A percentile compares a stretch with the other conserved stretches of the same genome.
Conservation (phyloP, 2,329 filamentous ascomycete genomes). For the Alternaria arbusti region DNA sequence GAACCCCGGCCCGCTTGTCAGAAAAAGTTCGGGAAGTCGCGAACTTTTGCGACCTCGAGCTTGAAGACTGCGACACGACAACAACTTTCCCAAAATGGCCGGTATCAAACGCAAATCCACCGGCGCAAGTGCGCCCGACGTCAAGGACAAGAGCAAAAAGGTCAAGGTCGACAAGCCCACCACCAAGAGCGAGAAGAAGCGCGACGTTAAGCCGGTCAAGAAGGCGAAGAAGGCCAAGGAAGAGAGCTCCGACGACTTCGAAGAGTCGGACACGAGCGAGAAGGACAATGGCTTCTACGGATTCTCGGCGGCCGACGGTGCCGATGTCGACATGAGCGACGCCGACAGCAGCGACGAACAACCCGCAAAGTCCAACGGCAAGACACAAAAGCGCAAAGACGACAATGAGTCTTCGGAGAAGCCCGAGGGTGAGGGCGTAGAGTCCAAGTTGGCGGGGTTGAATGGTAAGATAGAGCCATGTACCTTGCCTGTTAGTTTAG, state of each 20-base stretch:
- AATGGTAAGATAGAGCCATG: slow-evolving; percentile 28
- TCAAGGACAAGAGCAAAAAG: slow-evolving; percentile 47
- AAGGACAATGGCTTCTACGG: slow-evolving; percentile 45
- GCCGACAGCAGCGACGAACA: slow-evolving; percentile 25
- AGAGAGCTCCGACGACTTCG: slow-evolving; percentile 37
- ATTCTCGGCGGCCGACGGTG: slow-evolving; percentile 39
- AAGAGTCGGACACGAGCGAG: slow-evolving; percentile 47
- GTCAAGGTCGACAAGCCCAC: slow-evolving; percentile 43
- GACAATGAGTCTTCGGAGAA: slow-evolving; percentile 30
- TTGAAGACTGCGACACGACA: slow-evolving; percentile 10
- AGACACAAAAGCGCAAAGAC: slow-evolving; percentile 31
- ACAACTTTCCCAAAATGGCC: slow-evolving; percentile 31
- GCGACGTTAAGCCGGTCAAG: slow-evolving; percentile 35
- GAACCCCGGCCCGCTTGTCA: slow-evolving; percentile 24
- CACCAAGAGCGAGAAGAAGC: slow-evolving; percentile 35
- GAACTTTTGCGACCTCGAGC: slow-evolving; percentile 18
- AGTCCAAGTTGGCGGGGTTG: slow-evolving; percentile 32
- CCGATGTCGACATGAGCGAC: slow-evolving; percentile 32
- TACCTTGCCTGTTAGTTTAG: neutral
- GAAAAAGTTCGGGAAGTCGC: slow-evolving; percentile 35
- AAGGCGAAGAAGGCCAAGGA: slow-evolving; percentile 39
- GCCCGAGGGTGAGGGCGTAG: slow-evolving; percentile 23
- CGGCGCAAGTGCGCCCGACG: slow-evolving; percentile 22
- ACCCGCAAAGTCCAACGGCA: slow-evolving; percentile 20
- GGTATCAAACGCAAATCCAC: slow-evolving; percentile 45